Conservation (phyloP, 2,329 filamentous ascomycete species). For the Fonsecaea monophora region DNA sequence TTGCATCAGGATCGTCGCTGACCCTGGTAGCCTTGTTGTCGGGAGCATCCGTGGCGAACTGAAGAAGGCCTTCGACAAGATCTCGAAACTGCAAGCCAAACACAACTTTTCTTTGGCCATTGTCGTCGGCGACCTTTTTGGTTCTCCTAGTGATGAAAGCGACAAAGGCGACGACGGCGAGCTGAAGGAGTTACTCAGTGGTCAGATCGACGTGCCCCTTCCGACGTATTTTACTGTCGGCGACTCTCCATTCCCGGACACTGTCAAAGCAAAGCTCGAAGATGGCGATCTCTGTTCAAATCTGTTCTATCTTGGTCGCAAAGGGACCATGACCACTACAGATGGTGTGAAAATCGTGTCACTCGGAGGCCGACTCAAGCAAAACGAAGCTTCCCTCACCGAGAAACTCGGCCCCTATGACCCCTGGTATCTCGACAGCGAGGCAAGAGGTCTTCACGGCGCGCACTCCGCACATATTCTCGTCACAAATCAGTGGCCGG, state of each 20-base stretch:
- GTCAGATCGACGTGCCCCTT: conserved; percentile 75
- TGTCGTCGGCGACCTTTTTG: conserved; percentile 82
- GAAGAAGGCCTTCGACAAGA: conserved; percentile 76
- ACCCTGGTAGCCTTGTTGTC: conserved; percentile 66
- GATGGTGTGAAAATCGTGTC: conserved; percentile 89
- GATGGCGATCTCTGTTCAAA: conserved; percentile 84
- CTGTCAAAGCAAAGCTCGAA: conserved; percentile 75
- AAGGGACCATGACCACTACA: conserved; percentile 84
- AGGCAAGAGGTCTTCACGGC: conserved; percentile 76
- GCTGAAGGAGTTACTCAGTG: conserved; percentile 71
- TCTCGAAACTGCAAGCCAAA: conserved; percentile 80
- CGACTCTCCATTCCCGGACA: conserved; percentile 71
- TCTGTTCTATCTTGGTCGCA: conserved; percentile 85
- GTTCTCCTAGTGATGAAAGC: conserved; percentile 52
- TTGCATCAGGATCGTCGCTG: not conserved
- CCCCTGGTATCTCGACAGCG: conserved; percentile 77
- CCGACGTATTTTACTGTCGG: conserved; percentile 92
- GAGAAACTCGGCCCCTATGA: conserved; percentile 74
- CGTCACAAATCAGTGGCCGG: conserved; percentile 85
- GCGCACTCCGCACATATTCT: conserved; percentile 84
- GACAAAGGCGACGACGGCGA: conserved; percentile 60
- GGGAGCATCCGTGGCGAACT: conserved; percentile 84
- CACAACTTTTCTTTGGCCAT: conserved; percentile 88
- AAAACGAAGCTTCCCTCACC: conserved; percentile 65
- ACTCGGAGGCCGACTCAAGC: conserved; percentile 73